phyloP scores from a whole-genome alignment of 768 basidiomycete species.

The Sporobolomyces pararoseus region DNA sequence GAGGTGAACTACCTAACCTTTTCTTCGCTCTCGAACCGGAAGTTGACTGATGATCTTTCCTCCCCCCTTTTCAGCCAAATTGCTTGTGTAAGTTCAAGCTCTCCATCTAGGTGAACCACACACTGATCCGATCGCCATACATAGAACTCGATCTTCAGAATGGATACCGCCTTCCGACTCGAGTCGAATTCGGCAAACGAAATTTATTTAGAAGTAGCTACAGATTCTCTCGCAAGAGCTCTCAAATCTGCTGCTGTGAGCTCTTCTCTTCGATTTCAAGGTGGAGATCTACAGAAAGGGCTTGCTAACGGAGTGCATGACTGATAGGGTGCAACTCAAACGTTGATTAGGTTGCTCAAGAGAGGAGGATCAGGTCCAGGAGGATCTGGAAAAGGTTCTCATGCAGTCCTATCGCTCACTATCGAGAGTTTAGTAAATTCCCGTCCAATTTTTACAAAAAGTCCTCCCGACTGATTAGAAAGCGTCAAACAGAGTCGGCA shows the following conservation, averaged over 20 bases:
- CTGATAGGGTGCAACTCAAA: constrained; percentile 55
- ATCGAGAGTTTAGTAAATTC: constrained; percentile 55
- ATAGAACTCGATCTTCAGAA: constrained; percentile 47
- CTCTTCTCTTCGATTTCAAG: constrained; percentile 45
- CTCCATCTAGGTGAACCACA: neutral
- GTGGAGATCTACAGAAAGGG: too few species aligned
- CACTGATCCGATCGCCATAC: too few species aligned
- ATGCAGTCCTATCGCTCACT: constrained; percentile 71
- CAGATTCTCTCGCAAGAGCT: constrained; percentile 70
- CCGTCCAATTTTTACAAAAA: too few species aligned
- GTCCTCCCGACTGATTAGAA: too few species aligned
- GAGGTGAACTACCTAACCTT: constrained; percentile 56
- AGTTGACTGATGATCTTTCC: neutral
- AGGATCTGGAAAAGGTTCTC: constrained; percentile 43
- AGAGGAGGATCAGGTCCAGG: constrained; percentile 57
- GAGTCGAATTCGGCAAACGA: constrained; percentile 79
- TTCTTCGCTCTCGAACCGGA: neutral
- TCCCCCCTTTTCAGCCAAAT: constrained; percentile 38
- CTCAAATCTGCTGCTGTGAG: constrained; percentile 51
- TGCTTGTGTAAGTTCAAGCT: constrained; percentile 36
- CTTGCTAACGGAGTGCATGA: too few species aligned
- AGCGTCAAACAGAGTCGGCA: constrained; percentile 54
- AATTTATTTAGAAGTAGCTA: constrained; percentile 68
- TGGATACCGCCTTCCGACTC: constrained; percentile 73
- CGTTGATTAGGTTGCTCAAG: constrained; percentile 80